These are phyloP conservation scores for Trichosporon sp. DNA, from an alignment of 1,284 basidiomycete genomes.

Conservation along the genomic window DNA sequence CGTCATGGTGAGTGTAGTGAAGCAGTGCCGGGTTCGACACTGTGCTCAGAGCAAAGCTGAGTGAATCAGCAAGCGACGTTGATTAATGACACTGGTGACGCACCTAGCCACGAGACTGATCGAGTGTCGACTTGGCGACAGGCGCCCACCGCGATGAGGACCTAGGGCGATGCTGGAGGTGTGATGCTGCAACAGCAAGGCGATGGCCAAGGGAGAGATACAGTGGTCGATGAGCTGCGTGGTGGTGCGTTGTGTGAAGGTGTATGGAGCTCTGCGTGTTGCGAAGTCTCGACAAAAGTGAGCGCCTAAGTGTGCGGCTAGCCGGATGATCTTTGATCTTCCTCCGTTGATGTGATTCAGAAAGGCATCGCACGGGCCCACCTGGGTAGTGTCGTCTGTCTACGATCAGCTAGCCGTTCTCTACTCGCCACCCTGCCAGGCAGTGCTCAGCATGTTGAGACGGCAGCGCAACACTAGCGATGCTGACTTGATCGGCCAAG, in stretches of 20 bases:
- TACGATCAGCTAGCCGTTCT: not conserved
- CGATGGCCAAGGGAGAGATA: no score
- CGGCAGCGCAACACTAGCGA: not conserved
- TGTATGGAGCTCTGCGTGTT: not conserved
- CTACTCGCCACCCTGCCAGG: not conserved
- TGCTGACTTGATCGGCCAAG: not conserved
- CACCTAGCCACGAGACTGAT: no score
- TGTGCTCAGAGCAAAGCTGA: not conserved
- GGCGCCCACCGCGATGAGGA: no score
- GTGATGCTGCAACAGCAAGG: no score
- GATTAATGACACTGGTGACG: no score
- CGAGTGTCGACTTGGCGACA: no score
- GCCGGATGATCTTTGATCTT: not conserved
- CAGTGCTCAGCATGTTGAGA: not conserved
- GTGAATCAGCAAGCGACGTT: not conserved
- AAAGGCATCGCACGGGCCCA: not conserved
- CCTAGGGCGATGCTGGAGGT: no score
- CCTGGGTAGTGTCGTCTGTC: not conserved
- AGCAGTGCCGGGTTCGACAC: not conserved
- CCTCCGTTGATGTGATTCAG: not conserved
- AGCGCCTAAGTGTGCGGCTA: not conserved
- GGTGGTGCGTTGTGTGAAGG: not conserved
- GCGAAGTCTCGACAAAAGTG: not conserved
- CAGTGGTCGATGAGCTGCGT: no score
- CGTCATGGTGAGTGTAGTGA: not conserved